These are phyloP conservation scores for Arabidopsis hybrid DNA, from an alignment of 441 rosid species.

Conservation along the genomic window DNA sequence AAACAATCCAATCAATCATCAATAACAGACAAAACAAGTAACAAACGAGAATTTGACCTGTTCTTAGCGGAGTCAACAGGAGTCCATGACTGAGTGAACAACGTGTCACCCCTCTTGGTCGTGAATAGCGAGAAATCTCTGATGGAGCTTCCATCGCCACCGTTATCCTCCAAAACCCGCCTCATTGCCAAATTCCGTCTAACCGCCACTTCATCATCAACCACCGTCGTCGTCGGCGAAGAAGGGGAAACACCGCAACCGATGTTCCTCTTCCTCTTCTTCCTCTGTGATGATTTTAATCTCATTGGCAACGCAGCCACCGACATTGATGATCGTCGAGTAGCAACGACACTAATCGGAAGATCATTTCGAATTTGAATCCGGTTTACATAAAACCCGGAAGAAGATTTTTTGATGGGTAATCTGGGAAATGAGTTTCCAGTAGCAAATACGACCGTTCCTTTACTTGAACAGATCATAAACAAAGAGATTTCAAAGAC, in stretches of 20 bases:
- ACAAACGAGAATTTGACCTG: constrained; percentile 53
- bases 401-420: background rate
- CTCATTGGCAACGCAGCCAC: constrained; percentile 29
- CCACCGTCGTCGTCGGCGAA: constrained; percentile 31
- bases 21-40: constrained; percentile 21
- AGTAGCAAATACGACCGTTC: constrained; percentile 34
- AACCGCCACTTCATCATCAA: constrained; percentile 67
- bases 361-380: background rate
- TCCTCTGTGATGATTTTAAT: constrained; percentile 44
- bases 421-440: constrained; percentile 15
- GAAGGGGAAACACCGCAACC: constrained; percentile 36
- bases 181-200: constrained; percentile 58
- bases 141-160: constrained; percentile 48
- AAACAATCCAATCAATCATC: constrained; percentile 9
- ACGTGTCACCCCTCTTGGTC: constrained; percentile 61
- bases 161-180: constrained; percentile 67
- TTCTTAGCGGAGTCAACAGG: constrained; percentile 51
- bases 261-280: constrained; percentile 52
- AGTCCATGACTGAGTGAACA: constrained; percentile 86
- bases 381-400: constrained; percentile 5
- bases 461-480: constrained; percentile 46
- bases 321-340: constrained; percentile 21
- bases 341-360: constrained; percentile 4
- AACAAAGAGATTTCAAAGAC: constrained; percentile 27
- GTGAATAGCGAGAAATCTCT: constrained; percentile 62